Conservation (phyloP, 352 stramenopile species). For the Elongisporangium senticosum region DNA sequence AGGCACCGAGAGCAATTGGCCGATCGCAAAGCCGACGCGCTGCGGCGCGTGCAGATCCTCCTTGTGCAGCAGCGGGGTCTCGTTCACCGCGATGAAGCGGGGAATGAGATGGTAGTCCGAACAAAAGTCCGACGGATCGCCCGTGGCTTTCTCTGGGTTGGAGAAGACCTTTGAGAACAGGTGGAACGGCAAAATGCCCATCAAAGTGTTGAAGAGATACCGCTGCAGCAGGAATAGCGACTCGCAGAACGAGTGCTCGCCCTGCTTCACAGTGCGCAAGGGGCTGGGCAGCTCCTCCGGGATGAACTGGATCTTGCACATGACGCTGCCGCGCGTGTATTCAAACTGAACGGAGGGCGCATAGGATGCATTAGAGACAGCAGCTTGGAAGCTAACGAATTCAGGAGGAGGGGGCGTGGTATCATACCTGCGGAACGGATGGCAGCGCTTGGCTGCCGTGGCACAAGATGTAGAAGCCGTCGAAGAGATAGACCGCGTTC, state of each 20-base stretch:
- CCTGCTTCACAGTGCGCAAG: slow-evolving; percentile 23
- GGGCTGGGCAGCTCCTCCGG: slow-evolving; percentile 51
- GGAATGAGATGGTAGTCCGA: slow-evolving; percentile 77
- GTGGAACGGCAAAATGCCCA: slow-evolving; percentile 68
- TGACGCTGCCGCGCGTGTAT: slow-evolving; percentile 69
- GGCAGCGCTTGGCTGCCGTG: slow-evolving; percentile 35
- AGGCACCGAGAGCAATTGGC: slow-evolving; percentile 56
- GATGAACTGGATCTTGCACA: slow-evolving; percentile 73
- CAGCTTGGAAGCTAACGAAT: neutral
- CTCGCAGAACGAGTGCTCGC: slow-evolving; percentile 36
- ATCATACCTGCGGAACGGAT: slow-evolving; percentile 54
- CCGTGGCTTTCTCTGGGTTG: slow-evolving; percentile 42
- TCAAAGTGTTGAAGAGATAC: slow-evolving; percentile 68
- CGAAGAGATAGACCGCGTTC: slow-evolving; percentile 67
- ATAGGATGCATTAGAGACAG: neutral
- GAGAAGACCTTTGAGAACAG: slow-evolving; percentile 64
- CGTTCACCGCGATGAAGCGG: slow-evolving; percentile 71
- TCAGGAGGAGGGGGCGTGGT: neutral
- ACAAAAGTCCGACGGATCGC: slow-evolving; percentile 53
- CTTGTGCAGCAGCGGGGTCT: slow-evolving; percentile 54
- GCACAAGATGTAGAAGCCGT: slow-evolving; percentile 82
- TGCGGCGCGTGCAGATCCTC: slow-evolving; percentile 59
- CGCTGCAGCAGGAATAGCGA: slow-evolving; percentile 64
- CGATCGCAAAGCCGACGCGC: slow-evolving; percentile 75
- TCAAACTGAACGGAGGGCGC: slow-evolving; percentile 51